Conservation (phyloP, 345 rosid genomes). For the Populus tremula region DNA sequence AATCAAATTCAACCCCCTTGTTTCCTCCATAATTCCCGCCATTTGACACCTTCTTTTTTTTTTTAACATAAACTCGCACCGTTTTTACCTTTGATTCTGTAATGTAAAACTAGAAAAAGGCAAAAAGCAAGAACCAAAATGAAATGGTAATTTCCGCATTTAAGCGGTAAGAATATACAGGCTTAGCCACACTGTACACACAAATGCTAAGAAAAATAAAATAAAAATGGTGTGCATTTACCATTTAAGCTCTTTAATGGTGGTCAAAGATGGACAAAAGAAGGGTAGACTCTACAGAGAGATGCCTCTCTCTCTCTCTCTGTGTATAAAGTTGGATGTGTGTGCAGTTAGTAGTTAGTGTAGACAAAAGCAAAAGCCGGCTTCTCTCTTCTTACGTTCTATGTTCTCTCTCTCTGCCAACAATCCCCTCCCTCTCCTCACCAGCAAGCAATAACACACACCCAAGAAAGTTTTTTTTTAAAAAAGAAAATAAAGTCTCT, state of each 20-base stretch:
- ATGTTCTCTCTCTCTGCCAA: background rate
- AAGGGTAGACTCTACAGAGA: background rate
- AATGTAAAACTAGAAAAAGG: background rate
- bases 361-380: slow-evolving; percentile 9
- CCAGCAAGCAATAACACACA: slow-evolving; percentile 11
- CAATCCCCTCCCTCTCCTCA: slow-evolving; percentile 3
- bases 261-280: slow-evolving; percentile 15
- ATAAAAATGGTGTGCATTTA: too few species aligned
- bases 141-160: background rate
- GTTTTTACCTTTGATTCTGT: background rate
- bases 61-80: background rate
- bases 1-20: background rate
- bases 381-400: background rate
- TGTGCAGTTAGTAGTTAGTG: background rate
- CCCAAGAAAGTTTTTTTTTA: background rate
- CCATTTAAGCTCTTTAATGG: background rate
- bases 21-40: slow-evolving; percentile 35
- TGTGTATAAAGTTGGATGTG: background rate
- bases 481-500: background rate
- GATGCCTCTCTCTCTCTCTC: background rate
- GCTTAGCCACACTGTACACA: background rate
- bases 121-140: background rate
- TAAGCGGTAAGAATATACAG: background rate
- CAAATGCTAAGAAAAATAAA: background rate
- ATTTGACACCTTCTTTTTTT: slow-evolving; percentile 13